These are phyloP conservation scores for Podaxis rugospora DNA, from an alignment of 768 basidiomycete genomes.

Conservation along the genomic window DNA sequence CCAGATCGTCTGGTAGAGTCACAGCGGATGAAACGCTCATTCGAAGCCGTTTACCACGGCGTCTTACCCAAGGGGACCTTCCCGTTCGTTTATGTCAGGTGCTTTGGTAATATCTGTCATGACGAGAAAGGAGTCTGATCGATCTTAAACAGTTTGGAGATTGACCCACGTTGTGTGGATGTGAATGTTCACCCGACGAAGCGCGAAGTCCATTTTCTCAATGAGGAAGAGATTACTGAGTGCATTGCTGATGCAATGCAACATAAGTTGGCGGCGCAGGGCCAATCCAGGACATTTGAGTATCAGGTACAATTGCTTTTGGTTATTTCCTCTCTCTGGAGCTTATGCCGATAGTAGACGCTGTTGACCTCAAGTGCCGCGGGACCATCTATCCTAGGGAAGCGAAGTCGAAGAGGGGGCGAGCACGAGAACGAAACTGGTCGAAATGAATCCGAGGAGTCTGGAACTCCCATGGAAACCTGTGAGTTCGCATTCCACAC, in stretches of 20 bases:
- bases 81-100: constrained; percentile 96
- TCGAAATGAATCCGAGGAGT: constrained; percentile 20
- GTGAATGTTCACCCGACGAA: constrained; percentile 99
- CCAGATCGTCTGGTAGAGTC: constrained; percentile 93
- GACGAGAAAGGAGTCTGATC: neutral
- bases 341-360: constrained; percentile 36
- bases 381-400: constrained; percentile 25
- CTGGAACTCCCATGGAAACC: neutral
- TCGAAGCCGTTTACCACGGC: constrained; percentile 81
- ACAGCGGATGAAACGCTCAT: constrained; percentile 74
- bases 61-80: constrained; percentile 85
- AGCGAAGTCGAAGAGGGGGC: constrained; percentile 38
- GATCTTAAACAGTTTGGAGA: constrained; percentile 51
- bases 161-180: constrained; percentile 86
- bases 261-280: constrained; percentile 53
- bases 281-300: constrained; percentile 65
- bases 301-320: constrained; percentile 49
- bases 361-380: constrained; percentile 50
- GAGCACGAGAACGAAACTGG: constrained; percentile 19
- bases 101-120: constrained; percentile 10
- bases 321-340: neutral
- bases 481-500: neutral
- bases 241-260: constrained; percentile 72
- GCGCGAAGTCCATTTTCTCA: constrained; percentile 90
- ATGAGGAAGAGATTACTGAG: constrained; percentile 84